Percentiles rank a stretch among this genome's conserved stretches.
These are phyloP conservation scores for Colletotrichum sp. DNA, from an alignment of 2,329 filamentous ascomycete genomes.

Conservation along the genomic window DNA sequence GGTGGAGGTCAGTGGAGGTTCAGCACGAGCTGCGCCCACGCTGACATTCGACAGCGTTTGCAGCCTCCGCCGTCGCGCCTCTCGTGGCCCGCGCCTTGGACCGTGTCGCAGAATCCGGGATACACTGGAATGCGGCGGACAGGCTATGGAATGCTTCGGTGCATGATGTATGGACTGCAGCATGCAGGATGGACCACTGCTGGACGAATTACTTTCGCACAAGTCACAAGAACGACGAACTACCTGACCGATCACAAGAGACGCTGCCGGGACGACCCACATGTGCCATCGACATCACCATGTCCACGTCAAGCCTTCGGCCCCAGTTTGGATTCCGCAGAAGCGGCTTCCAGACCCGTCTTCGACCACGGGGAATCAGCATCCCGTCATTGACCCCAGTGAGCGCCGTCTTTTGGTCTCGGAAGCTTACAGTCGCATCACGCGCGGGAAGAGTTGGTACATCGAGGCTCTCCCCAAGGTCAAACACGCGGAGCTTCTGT, in stretches of 20 bases:
- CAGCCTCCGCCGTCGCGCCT: background rate
- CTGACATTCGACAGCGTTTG: background rate
- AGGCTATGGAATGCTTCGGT: background rate
- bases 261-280: background rate
- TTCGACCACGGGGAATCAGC: background rate
- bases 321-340: background rate
- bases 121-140: background rate
- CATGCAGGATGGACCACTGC: background rate
- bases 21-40: background rate
- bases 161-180: background rate
- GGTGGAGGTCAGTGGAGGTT: background rate
- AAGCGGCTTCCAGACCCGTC: background rate
- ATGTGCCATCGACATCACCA: background rate
- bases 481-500: background rate
- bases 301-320: background rate
- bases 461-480: background rate
- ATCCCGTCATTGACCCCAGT: background rate
- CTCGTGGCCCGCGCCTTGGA: background rate
- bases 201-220: background rate
- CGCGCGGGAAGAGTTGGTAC: background rate
- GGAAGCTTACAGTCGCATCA: background rate
- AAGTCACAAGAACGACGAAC: background rate
- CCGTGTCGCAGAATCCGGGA: background rate
- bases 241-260: background rate
- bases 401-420: background rate